Evolutionary conservation across 495 filamentous ascomycete genomes (phyloP), one percentile per base, ranked within the genome.

Genomic region (Penicillium pulvis): DNA sequence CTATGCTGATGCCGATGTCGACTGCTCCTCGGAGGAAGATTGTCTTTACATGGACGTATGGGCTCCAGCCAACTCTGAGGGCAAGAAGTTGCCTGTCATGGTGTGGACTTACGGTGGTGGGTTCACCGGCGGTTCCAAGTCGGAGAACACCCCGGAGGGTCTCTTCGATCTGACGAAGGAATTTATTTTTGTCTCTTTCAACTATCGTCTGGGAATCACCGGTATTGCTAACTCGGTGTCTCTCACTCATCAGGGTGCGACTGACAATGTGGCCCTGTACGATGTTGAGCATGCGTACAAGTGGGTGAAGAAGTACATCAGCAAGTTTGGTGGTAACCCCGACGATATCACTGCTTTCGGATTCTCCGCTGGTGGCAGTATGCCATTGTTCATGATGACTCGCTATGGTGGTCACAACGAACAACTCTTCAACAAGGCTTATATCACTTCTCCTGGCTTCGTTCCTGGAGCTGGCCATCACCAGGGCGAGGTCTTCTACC

Each of bases 221-320:
- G 83, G 83, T n/a, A 82, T 78, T 46, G 76, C 85, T n/a, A 78
- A 74, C 48, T 82, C 81, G 6, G 59, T 62, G 28, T 73, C 65
- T 54, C 66, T 52, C 48, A 59, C 23, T 46, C 73, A 61, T 46
- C 53, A 66, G n/a, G 63, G 66, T 4, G 75, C 71, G 0, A 73
- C 70, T 14, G 74, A 81, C 3, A 85, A 85, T 44, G 73, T 73
- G 2, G 81, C 80, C 0, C 63, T 84, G 0, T 78, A 72, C 57
- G 82, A 85, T 59, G 79, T 82, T 49, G 60, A 78, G 14, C 76
- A 76, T 10, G 79, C 72, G 0, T 69, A 82, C 60, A 63, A 68
- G 20, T 72, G 69, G 69, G 65, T 70, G 19, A 50, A 70, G 36
- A 59, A 68, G 19, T 65, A 73, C 54, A 79, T 83, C 58, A 61